Conservation (phyloP, 2,329 filamentous ascomycete species). For the Claviceps sp. region DNA sequence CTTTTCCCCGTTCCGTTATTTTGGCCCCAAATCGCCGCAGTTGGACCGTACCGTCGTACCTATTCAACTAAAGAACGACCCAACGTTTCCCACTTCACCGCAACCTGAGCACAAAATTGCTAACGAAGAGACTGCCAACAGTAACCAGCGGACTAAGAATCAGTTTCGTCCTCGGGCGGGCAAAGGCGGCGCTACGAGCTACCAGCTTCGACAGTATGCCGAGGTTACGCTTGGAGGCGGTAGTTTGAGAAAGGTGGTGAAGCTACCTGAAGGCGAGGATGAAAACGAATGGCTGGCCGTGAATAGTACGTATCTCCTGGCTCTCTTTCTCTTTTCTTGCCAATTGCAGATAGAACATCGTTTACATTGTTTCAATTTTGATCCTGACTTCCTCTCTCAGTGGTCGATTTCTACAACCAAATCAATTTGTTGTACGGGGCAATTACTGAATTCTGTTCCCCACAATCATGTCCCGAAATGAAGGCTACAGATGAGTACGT, state of each 20-base stretch:
- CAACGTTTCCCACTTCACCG: conserved; percentile 10
- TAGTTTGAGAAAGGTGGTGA: conserved; percentile 89
- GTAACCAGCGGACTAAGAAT: conserved; percentile 72
- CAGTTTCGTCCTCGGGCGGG: conserved; percentile 83
- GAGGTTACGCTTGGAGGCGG: conserved; percentile 93
- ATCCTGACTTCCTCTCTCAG: conserved; percentile 28
- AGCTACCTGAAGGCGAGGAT: conserved; percentile 92
- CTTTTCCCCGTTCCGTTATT: conserved; percentile 15
- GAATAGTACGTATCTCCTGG: conserved; percentile 55
- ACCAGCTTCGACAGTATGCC: conserved; percentile 94
- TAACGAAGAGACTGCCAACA: conserved; percentile 14
- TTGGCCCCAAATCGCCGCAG: conserved; percentile 17
- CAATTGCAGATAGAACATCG: not conserved
- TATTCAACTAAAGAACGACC: conserved; percentile 15
- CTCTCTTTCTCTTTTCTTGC: not conserved
- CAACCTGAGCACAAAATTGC: conserved; percentile 13
- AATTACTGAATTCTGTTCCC: conserved; percentile 98
- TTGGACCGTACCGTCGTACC: conserved; percentile 19
- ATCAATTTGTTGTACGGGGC: conserved; percentile 98
- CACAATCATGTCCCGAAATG: conserved; percentile 95
- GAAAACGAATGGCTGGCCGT: conserved; percentile 97
- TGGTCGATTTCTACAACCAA: conserved; percentile 99
- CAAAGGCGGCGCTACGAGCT: conserved; percentile 75
- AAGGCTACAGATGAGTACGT: conserved; percentile 96
- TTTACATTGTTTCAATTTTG: not conserved